A percentile compares a stretch with the other conserved stretches of the same genome.
phyloP scores from a whole-genome alignment of 331 rosid genomes.

The Stylosanthes scabra region DNA sequence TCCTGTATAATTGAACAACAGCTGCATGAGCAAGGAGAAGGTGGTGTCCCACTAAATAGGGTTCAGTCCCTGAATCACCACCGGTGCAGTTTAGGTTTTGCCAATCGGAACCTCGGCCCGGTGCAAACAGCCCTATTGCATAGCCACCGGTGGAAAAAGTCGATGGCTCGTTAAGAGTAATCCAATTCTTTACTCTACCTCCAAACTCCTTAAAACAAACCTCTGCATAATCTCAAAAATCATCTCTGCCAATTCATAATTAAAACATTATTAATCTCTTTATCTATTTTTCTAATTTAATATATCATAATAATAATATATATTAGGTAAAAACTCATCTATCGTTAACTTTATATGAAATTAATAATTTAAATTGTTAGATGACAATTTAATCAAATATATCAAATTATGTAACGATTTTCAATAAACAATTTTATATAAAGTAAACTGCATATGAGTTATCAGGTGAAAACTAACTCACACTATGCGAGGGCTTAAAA shows the following conservation, averaged over 20 bases:
- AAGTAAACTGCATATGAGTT: too few species aligned
- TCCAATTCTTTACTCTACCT: constrained; percentile 46
- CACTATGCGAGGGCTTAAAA: constrained; percentile 45
- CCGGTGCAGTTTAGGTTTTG: constrained; percentile 34
- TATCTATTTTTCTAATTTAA: too few species aligned
- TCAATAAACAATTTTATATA: too few species aligned
- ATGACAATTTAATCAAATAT: too few species aligned
- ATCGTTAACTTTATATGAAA: too few species aligned
- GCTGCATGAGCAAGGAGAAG: constrained; percentile 43
- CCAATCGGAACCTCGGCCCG: constrained; percentile 47
- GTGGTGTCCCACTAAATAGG: constrained; percentile 33
- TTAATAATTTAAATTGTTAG: too few species aligned
- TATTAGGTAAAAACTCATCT: too few species aligned
- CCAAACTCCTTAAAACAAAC: constrained; percentile 50
- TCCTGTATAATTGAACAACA: constrained; percentile 35
- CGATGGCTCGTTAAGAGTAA: constrained; percentile 50
- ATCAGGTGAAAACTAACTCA: constrained; percentile 14
- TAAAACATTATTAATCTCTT: too few species aligned
- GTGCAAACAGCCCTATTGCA: constrained; percentile 24
- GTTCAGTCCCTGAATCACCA: constrained; percentile 47
- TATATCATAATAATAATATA: too few species aligned
- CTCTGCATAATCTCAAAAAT: constrained; percentile 43
- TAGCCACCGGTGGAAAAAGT: constrained; percentile 21
- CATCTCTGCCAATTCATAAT: constrained; percentile 25
- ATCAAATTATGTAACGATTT: too few species aligned